Base-by-base conservation (phyloP, 2,329 filamentous ascomycete genomes). In the Claviceps lovelessii region DNA sequence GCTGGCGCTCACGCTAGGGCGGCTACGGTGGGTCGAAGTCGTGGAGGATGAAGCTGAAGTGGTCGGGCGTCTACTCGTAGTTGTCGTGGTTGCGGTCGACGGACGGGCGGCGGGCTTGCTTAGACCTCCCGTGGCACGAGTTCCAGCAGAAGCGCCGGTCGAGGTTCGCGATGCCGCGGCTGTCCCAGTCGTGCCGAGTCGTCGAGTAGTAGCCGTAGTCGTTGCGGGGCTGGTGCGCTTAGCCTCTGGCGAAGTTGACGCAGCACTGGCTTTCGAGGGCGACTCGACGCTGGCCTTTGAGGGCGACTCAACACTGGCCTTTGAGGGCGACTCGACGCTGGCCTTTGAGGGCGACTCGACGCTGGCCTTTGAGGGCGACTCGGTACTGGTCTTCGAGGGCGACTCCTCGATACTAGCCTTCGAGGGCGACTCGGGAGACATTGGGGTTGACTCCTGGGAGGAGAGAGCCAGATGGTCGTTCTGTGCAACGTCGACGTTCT, bases 91-190 rank as follows among this genome's bases (percentile, higher is more conserved):
- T 29, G 67, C 67, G 1, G 65, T 61, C n/a, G 73, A 68, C 46
- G 75, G 71, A 2, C 76, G 74, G 23, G 75, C 74, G 1, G 75
- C 72, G 45, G 74, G 74, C 64, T 78, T 77, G 67, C 61, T 72
- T 54, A 77, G 58, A 46, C 69, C 71, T 23, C 59, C 58, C 11
- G 51, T 51, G 35, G 54, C 49, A 17, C 57, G 45, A 29, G 56
- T 54, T 10, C 53, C 54, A 31, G 56, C 53, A 33, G 45, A 31
- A 7, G 54, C 23, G 29, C 51, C 47, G n/a, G 53, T 29, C 19
- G 56, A 56, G 11, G 59, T 51, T 54, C 57, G 61, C 17, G 62
- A 58, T 28, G 61, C 56, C 15, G 61, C 49, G 19, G 65, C 56
- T 15, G 66, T 57, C 15, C 68, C 59, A 29, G 69, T 59, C 2